Percentiles rank a stretch among this genome's conserved stretches.
phyloP scores from a whole-genome alignment of 2,329 filamentous ascomycete species.

The Aspergillus sp. region DNA sequence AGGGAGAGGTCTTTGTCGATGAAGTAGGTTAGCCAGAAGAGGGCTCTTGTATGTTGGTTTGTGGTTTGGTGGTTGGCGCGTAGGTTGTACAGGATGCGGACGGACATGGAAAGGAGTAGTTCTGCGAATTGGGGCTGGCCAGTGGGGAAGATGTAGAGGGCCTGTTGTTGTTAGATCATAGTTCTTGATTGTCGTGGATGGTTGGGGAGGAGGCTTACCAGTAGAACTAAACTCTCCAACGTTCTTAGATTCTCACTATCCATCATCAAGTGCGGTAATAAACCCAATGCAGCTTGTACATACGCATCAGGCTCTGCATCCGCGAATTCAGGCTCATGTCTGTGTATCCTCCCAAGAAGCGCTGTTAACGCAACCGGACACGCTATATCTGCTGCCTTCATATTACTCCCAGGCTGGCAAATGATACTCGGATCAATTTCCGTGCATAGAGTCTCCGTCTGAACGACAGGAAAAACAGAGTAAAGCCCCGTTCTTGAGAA shows the following conservation, averaged over 20 bases:
- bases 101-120: slow-evolving; percentile 14
- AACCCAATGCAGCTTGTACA: slow-evolving; percentile 12
- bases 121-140: slow-evolving; percentile 16
- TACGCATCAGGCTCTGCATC: slow-evolving; percentile 17
- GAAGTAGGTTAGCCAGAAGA: slow-evolving; percentile 20
- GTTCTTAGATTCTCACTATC: slow-evolving; percentile 13
- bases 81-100: slow-evolving; percentile 16
- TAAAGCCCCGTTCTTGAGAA: slow-evolving; percentile 15
- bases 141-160: slow-evolving; percentile 13
- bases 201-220: slow-evolving; percentile 11
- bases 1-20: slow-evolving; percentile 18
- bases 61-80: slow-evolving; percentile 4
- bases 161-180: slow-evolving; percentile 3
- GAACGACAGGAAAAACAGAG: slow-evolving; percentile 18
- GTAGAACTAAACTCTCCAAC: slow-evolving; percentile 13
- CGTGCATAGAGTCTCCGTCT: slow-evolving; percentile 9
- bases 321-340: slow-evolving; percentile 13
- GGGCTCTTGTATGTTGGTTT: slow-evolving; percentile 12
- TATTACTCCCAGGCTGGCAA: slow-evolving; percentile 5
- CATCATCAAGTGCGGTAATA: slow-evolving; percentile 15
- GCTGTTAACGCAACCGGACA: slow-evolving; percentile 19
- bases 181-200: neutral
- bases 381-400: slow-evolving; percentile 9
- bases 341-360: slow-evolving; percentile 17
- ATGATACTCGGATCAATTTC: slow-evolving; percentile 11